These are phyloP conservation scores for Pyrenophora tritici-repentis DNA, from an alignment of 2,329 filamentous ascomycete genomes.

Conservation along the genomic window DNA sequence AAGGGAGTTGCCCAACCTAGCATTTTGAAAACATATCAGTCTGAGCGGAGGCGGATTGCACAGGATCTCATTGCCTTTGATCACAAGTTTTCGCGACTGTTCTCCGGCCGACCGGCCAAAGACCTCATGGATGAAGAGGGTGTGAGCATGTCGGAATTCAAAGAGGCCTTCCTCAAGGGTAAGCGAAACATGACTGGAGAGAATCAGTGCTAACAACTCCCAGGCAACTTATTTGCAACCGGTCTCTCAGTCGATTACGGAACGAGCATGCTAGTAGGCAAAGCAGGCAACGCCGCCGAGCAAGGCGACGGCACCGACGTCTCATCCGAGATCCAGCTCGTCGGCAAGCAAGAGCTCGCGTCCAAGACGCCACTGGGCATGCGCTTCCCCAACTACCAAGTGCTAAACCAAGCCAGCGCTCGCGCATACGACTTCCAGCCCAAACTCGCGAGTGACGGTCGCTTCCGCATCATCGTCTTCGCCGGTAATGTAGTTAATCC, in stretches of 20 bases:
- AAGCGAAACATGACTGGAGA: not conserved
- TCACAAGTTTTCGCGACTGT: constrained; percentile 54
- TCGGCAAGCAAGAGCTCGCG: constrained; percentile 52
- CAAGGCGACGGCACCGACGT: constrained; percentile 57
- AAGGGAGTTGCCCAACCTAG: constrained; percentile 48
- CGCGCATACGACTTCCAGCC: constrained; percentile 65
- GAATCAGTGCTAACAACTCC: not conserved
- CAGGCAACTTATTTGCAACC: constrained; percentile 63
- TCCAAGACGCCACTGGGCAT: constrained; percentile 57
- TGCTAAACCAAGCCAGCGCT: constrained; percentile 62
- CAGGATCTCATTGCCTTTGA: constrained; percentile 66
- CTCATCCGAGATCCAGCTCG: constrained; percentile 26
- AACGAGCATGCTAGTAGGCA: constrained; percentile 60
- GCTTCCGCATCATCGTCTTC: constrained; percentile 66
- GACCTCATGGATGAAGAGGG: constrained; percentile 65
- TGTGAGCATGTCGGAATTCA: constrained; percentile 67
- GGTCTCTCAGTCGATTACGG: constrained; percentile 65
- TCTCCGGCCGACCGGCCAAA: constrained; percentile 58
- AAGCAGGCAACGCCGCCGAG: constrained; percentile 51
- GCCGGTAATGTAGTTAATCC: constrained; percentile 60
- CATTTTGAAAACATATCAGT: constrained; percentile 59
- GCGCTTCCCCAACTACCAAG: constrained; percentile 64
- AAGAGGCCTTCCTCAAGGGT: constrained; percentile 61
- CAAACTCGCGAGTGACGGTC: constrained; percentile 60
- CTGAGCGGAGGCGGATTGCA: constrained; percentile 63